Evolutionary conservation across 495 filamentous ascomycete species (phyloP).

Genomic region (Rhypophila decipiens): DNA sequence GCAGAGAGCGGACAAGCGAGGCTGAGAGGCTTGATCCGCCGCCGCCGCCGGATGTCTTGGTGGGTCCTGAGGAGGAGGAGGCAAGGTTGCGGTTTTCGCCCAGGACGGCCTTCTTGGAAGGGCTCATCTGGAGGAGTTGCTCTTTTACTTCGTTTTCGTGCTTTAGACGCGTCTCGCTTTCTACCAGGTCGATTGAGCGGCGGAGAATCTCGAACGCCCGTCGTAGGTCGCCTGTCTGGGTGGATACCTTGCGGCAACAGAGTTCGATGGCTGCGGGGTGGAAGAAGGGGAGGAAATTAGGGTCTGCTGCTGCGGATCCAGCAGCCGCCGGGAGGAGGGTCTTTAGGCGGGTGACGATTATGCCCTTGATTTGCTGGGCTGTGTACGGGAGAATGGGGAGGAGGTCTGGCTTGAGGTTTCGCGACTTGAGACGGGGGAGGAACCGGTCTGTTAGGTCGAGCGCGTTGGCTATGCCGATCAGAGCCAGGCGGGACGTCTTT

Average conservation of each 20-base stretch:
- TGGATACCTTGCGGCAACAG: conserved; percentile 87
- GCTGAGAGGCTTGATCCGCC: conserved; percentile 18
- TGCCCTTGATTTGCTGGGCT: conserved; percentile 76
- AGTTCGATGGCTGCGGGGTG: conserved; percentile 91
- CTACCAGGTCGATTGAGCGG: conserved; percentile 81
- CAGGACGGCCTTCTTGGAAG: conserved; percentile 33
- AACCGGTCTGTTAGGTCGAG: conserved; percentile 94
- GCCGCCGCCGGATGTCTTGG: too few relatives aligned
- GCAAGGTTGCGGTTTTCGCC: conserved; percentile 40
- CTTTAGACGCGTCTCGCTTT: conserved; percentile 69
- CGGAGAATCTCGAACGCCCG: conserved; percentile 94
- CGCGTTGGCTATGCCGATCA: conserved; percentile 95
- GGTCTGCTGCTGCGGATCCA: conserved; percentile 31
- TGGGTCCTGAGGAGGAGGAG: conserved; percentile 34
- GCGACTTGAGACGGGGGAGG: conserved; percentile 85
- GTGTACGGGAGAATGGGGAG: conserved; percentile 92
- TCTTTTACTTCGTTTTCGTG: conserved; percentile 49
- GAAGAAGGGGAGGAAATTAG: conserved; percentile 73
- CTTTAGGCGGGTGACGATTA: conserved; percentile 78
- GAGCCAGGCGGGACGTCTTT: conserved; percentile 64
- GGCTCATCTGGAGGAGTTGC: conserved; percentile 39
- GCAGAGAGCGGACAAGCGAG: conserved; percentile 42
- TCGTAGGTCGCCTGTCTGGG: conserved; percentile 87
- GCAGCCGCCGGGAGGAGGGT: conserved; percentile 53
- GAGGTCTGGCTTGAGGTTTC: conserved; percentile 80